Conservation (phyloP, 2,329 filamentous ascomycete genomes). For the Diaporthe citri region DNA sequence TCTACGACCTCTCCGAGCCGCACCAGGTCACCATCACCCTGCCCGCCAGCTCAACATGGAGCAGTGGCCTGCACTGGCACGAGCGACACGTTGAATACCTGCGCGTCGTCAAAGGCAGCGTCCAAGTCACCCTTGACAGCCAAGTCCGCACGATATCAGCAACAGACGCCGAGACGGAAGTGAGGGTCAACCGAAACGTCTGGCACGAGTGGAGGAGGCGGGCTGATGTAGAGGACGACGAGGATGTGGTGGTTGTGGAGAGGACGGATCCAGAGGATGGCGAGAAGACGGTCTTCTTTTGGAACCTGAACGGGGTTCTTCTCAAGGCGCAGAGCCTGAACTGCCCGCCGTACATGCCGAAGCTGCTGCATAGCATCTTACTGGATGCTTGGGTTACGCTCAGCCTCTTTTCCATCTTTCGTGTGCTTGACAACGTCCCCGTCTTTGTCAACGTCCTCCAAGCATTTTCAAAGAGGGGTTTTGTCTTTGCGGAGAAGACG, state of each 20-base stretch:
- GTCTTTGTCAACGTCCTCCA: constrained; percentile 46
- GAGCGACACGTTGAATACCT: constrained; percentile 60
- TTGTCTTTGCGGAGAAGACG: constrained; percentile 42
- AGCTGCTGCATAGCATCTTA: constrained; percentile 39
- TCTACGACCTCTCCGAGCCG: constrained; percentile 51
- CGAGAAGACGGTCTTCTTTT: constrained; percentile 62
- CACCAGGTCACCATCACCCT: constrained; percentile 58
- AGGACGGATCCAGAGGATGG: constrained; percentile 60
- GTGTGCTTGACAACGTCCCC: constrained; percentile 47
- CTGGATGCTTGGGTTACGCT: constrained; percentile 48
- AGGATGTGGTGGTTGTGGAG: constrained; percentile 58
- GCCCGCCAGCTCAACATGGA: constrained; percentile 58
- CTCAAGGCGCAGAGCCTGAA: constrained; percentile 43
- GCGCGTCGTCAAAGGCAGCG: constrained; percentile 54
- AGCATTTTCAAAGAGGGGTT: constrained; percentile 43
- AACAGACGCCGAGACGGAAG: constrained; percentile 43
- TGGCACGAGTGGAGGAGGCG: constrained; percentile 64
- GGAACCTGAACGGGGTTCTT: constrained; percentile 60
- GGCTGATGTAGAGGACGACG: constrained; percentile 47
- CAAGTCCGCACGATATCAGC: constrained; percentile 42
- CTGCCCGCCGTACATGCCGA: constrained; percentile 39
- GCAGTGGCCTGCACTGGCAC: constrained; percentile 64
- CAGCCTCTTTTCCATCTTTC: constrained; percentile 48
- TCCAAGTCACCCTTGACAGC: constrained; percentile 45
- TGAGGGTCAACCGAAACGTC: constrained; percentile 52